These are phyloP conservation scores for Gymnopus androsaceus DNA, from an alignment of 1,284 basidiomycete genomes.

Conservation along the genomic window DNA sequence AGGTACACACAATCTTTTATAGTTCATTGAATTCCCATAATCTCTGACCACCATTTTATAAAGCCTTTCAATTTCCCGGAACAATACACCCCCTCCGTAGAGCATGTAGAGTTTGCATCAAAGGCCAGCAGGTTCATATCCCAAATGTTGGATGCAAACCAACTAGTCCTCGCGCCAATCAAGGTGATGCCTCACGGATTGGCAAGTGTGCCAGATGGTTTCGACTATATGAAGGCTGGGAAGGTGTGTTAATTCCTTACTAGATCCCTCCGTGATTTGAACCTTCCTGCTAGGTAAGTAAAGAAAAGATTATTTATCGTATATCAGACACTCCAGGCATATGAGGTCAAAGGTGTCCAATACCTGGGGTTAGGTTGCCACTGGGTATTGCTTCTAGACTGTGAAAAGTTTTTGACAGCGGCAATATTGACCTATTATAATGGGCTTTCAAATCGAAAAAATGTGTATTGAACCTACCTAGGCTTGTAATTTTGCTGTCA, in stretches of 20 bases:
- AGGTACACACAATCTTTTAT: not conserved
- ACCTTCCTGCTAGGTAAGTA: conserved; percentile 10
- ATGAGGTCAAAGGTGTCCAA: too few species aligned
- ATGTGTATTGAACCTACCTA: too few species aligned
- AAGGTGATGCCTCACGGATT: conserved; percentile 32
- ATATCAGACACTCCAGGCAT: conserved; percentile 17
- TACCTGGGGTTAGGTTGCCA: too few species aligned
- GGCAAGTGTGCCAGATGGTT: conserved; percentile 28
- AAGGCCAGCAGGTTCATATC: conserved; percentile 28
- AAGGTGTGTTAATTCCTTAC: conserved; percentile 20
- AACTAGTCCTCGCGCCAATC: conserved; percentile 31
- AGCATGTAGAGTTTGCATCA: conserved; percentile 12
- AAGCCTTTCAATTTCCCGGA: conserved; percentile 23
- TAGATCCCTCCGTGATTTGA: not conserved
- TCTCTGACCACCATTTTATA: not conserved
- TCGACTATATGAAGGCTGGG: conserved; percentile 28
- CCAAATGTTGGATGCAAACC: conserved; percentile 25
- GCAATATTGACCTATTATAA: too few species aligned
- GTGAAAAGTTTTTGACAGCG: too few species aligned
- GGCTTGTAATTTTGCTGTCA: too few species aligned
- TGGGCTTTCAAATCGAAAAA: too few species aligned
- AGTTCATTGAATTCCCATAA: not conserved
- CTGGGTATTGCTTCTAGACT: too few species aligned
- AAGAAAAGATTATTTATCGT: conserved; percentile 16
- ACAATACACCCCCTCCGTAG: conserved; percentile 19